Base-by-base conservation (phyloP, 495 filamentous ascomycete species). In the Choiromyces venosus region DNA sequence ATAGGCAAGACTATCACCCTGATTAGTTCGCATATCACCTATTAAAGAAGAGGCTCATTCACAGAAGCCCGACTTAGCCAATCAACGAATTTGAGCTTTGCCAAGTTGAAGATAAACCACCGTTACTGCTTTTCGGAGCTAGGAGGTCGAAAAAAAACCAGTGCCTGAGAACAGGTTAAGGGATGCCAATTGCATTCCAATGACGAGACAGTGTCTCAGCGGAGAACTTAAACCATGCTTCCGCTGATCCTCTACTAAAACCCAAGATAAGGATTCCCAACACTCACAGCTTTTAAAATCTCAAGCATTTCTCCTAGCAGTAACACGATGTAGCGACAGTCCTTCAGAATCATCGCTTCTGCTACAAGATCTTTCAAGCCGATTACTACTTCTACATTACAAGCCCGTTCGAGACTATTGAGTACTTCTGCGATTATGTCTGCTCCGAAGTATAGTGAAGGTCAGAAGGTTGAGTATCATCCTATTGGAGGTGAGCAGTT, bases 401-500 rank as follows among this genome's bases (percentile, higher is more conserved):
- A 61, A 61, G 25, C 52, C 16, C 10, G 25, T 33, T 61, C 52
- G 5, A 16, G 52, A 56, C 25, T 14, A 1, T 29, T 33, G 52
- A 16, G 52, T 33, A 6, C 52, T 33, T 61, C 52, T 61, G 25
- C 52, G 10, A 29, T 33, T 16, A 61, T 61, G 52, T 61, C 52
- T 25, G 29, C 52, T 61, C 52, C 52, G 2, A 77, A 81, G 12
- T 81, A 70, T 37, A 36, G 72, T 35, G 68, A 73, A 71, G 79
- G 79, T 37, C 75, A 81, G 69, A 78, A 65, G n/a, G 79, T 81
- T 37, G 70, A 78, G 38, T 81, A 81, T 40, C 76, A 80, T 12
- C 79, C 79, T 10, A 81, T 81, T 37, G 79, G 79, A 65, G 79
- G 79, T 81, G 38, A 25, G 74, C 66, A 19, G n/a, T n/a, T n/a